A percentile compares a stretch with the other conserved stretches of the same genome.
These are phyloP conservation scores for Trichodelitschia bisporula DNA, from an alignment of 495 filamentous ascomycete genomes.

Conservation along the genomic window DNA sequence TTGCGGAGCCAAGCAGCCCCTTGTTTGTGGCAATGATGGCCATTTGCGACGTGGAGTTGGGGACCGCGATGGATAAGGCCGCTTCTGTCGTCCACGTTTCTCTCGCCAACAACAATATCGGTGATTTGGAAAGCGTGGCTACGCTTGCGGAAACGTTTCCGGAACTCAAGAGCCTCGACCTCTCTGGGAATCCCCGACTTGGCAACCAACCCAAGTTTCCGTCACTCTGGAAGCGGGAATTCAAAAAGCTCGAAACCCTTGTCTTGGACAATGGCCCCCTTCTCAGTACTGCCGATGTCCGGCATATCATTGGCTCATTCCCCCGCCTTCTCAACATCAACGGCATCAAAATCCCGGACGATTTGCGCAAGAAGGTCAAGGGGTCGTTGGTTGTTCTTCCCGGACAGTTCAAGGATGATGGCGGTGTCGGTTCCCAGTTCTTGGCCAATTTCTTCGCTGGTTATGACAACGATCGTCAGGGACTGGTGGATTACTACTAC, in stretches of 20 bases:
- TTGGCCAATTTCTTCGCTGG: conserved; percentile 45
- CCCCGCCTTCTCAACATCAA: conserved; percentile 15
- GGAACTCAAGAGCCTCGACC: conserved; percentile 58
- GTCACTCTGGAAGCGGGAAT: conserved; percentile 52
- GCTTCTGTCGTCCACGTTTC: too few relatives aligned
- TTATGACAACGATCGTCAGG: conserved; percentile 47
- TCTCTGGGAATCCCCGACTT: conserved; percentile 65
- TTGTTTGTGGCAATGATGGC: too few relatives aligned
- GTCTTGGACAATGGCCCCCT: conserved; percentile 45
- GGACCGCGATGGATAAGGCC: too few relatives aligned
- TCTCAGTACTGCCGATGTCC: conserved; percentile 43
- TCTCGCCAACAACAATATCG: too few relatives aligned
- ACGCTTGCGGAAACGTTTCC: conserved; percentile 53
- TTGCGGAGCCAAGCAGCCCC: too few relatives aligned
- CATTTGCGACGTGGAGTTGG: too few relatives aligned
- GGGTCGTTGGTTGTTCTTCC: conserved; percentile 37
- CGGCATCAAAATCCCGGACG: too few relatives aligned
- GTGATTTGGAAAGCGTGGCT: too few relatives aligned
- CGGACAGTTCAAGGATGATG: conserved; percentile 51
- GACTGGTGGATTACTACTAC: conserved; percentile 42
- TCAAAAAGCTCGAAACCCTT: conserved; percentile 51
- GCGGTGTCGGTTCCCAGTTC: conserved; percentile 48
- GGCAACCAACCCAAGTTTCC: conserved; percentile 27
- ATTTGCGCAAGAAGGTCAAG: too few relatives aligned
- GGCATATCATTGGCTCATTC: conserved; percentile 23